A percentile compares a stretch with the other conserved stretches of the same genome.
Evolutionary conservation across 768 basidiomycete species (phyloP).

Genomic region (Sporobolomyces pararoseus): DNA sequence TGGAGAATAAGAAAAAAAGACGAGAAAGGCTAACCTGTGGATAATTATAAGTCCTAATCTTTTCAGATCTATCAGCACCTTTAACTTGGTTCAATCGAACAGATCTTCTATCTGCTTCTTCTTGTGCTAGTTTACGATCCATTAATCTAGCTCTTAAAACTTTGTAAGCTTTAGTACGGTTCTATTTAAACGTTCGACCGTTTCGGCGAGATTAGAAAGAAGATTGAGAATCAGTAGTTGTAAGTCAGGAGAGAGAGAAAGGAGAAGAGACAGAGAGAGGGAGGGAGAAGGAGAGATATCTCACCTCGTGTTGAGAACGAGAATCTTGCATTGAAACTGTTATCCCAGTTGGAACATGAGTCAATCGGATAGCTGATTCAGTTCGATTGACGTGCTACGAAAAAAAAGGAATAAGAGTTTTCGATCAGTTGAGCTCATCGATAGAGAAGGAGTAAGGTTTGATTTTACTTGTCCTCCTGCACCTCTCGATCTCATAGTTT

Average conservation of each 20-base stretch:
- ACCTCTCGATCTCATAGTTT: constrained; percentile 94
- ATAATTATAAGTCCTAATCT: constrained; percentile 93
- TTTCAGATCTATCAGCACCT: constrained; percentile 82
- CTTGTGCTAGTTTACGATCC: constrained; percentile 68
- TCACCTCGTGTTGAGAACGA: constrained; percentile 89
- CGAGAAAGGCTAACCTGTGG: constrained; percentile 59
- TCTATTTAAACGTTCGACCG: constrained; percentile 55
- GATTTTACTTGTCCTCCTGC: constrained; percentile 81
- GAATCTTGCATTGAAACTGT: constrained; percentile 98
- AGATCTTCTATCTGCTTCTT: constrained; percentile 67
- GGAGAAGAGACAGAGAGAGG: not conserved
- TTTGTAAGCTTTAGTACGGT: constrained; percentile 86
- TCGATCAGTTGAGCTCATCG: not conserved
- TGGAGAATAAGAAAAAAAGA: not conserved
- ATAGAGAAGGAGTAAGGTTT: not conserved
- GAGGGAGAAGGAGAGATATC: not conserved
- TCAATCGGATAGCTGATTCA: constrained; percentile 91
- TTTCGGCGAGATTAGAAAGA: too few species aligned
- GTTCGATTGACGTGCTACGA: constrained; percentile 99
- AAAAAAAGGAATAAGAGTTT: not conserved
- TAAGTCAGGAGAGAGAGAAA: not conserved
- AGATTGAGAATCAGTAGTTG: too few species aligned
- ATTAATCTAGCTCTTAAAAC: constrained; percentile 80
- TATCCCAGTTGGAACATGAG: constrained; percentile 86
- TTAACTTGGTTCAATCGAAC: constrained; percentile 69